Evolutionary conservation across 345 rosid genomes (phyloP), one percentile per base, ranked within the genome.

Genomic region (Syzygium aqueum): DNA sequence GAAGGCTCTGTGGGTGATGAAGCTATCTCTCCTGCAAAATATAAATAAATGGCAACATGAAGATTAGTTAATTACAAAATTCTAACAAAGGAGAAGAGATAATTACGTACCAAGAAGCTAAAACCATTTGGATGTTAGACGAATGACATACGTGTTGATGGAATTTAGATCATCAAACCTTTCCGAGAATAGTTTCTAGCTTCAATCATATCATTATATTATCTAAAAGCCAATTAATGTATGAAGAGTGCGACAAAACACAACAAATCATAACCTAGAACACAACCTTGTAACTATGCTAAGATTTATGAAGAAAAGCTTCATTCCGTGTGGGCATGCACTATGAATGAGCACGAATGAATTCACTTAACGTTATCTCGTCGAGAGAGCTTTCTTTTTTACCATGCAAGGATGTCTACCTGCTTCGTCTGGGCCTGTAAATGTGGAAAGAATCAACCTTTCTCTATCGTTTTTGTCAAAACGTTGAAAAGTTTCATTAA

Each of bases 1-100:
- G 59, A 87, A 87, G 49, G 89, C 89, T 61, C 86, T 40, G 65
- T 87, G 89, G 33, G 89, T 87, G 83, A 84, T 87, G 83, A 87
- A 87, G 57, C 89, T 87, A 65, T 87, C 88, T 40, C 88, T 87
- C 61, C 88, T 87, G 85, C 40, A 87, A 82, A 52, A n/a, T 11
- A 53, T 40, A 9, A 13, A 57, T 1, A 49, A 73, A 73, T 21
- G 49, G 80, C 80, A 33, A 22, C 43, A 73, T 5, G 46, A 73
- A 73, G 14, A 37, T 73, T 5, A 19, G 2, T 73, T 33, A 73
- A 19, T 40, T 19, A 73, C 80, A 37, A 33, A 37, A 4, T 65
- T 40, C 33, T 1, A 33, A 30, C 46, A 17, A 67, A 30, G 19
- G 80, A 33, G 80, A 12, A 59, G 78, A 67, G 80, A 33, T 33